Evolutionary conservation across 495 filamentous ascomycete genomes (phyloP).

Genomic region (Talaromyces wortmannii): DNA sequence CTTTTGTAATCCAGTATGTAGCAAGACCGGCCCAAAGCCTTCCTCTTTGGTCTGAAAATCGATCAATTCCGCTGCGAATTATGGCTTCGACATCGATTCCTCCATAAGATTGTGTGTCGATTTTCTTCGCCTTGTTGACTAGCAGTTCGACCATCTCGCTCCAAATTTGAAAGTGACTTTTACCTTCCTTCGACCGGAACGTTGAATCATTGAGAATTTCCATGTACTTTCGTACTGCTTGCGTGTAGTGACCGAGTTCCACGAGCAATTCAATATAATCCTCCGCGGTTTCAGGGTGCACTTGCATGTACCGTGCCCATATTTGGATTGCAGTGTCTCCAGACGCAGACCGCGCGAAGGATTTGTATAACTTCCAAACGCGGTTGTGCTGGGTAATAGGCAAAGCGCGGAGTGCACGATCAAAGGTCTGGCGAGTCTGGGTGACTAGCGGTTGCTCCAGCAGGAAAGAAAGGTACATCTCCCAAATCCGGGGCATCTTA

Average conservation of each 20-base stretch:
- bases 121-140: slow-evolving; percentile 82
- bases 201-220: slow-evolving; percentile 87
- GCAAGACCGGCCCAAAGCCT: slow-evolving; percentile 96
- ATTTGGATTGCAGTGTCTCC: slow-evolving; percentile 88
- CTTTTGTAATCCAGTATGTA: slow-evolving; percentile 93
- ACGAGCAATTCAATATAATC: slow-evolving; percentile 88
- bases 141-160: slow-evolving; percentile 96
- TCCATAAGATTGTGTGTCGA: slow-evolving; percentile 69
- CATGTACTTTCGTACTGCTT: slow-evolving; percentile 90
- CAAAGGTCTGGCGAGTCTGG: slow-evolving; percentile 85
- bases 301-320: slow-evolving; percentile 95
- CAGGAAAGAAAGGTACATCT: slow-evolving; percentile 92
- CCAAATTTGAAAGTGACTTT: slow-evolving; percentile 95
- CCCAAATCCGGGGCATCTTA: slow-evolving; percentile 99
- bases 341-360: slow-evolving; percentile 88
- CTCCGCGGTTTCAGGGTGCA: slow-evolving; percentile 92
- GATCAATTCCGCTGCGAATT: slow-evolving; percentile 84
- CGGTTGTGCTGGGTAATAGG: slow-evolving; percentile 96
- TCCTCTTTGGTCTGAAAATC: slow-evolving; percentile 90
- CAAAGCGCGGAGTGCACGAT: slow-evolving; percentile 88
- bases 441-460: slow-evolving; percentile 88
- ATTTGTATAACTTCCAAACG: slow-evolving; percentile 88
- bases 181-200: slow-evolving; percentile 87
- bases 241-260: slow-evolving; percentile 78
- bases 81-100: slow-evolving; percentile 92